phyloP scores from a whole-genome alignment of 805 yeast species.

The Cyberlindnera maritima region DNA sequence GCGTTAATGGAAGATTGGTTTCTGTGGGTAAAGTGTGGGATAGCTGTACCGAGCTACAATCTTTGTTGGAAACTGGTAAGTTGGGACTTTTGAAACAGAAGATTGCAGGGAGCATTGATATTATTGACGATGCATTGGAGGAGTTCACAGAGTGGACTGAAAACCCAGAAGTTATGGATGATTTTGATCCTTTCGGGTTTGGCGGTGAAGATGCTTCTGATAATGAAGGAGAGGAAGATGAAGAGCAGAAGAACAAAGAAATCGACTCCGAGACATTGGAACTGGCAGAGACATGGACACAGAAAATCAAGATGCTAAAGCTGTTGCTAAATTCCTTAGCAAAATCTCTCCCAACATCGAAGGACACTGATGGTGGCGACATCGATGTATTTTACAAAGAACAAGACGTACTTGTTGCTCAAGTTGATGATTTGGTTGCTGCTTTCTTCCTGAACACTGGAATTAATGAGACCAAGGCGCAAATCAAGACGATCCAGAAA shows the following conservation, averaged over 20 bases:
- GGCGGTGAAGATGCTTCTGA: constrained; percentile 24
- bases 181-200: constrained; percentile 53
- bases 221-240: constrained; percentile 30
- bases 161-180: constrained; percentile 47
- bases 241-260: constrained; percentile 21
- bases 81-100: constrained; percentile 49
- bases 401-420: constrained; percentile 41
- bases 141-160: constrained; percentile 72
- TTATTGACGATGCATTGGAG: constrained; percentile 60
- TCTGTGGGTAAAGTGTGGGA: constrained; percentile 72
- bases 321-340: constrained; percentile 55
- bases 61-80: constrained; percentile 46
- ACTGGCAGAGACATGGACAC: constrained; percentile 48
- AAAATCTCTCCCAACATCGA: constrained; percentile 50
- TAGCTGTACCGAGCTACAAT: constrained; percentile 49
- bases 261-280: constrained; percentile 35
- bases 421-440: constrained; percentile 58
- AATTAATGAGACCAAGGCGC: constrained; percentile 24
- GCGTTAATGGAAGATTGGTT: constrained; percentile 42
- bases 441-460: constrained; percentile 44
- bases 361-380: constrained; percentile 36
- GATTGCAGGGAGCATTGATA: constrained; percentile 40
- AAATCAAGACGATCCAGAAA: constrained; percentile 32
- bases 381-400: constrained; percentile 46
- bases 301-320: constrained; percentile 54